A percentile compares a stretch with the other conserved stretches of the same genome.
Evolutionary conservation across 495 filamentous ascomycete genomes (phyloP).

Genomic region (Neurospora africana): DNA sequence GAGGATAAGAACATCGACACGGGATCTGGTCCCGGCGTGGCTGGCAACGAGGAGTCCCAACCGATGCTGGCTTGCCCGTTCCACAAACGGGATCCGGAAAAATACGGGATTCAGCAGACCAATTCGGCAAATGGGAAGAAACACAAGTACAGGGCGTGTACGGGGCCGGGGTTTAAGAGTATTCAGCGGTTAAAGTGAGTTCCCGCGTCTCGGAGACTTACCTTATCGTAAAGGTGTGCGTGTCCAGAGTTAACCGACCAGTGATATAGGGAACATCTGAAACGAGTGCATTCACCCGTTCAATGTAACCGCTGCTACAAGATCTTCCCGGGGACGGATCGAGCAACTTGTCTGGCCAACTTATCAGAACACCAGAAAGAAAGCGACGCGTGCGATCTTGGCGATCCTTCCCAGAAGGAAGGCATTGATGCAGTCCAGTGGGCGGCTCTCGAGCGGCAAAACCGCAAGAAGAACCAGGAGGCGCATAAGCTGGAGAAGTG

Average conservation of each 20-base stretch:
- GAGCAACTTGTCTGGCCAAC: conserved; percentile 10
- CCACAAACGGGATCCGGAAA: conserved; percentile 15
- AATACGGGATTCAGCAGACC: conserved; percentile 15
- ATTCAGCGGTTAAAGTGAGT: conserved; percentile 19
- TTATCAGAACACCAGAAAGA: conserved; percentile 15
- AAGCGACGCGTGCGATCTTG: conserved; percentile 8
- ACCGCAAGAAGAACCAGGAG: conserved; percentile 18
- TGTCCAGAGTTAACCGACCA: neutral
- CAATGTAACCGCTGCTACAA: conserved; percentile 18
- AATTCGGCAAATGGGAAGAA: conserved; percentile 11
- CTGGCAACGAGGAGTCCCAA: neutral
- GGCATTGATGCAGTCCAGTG: conserved; percentile 17
- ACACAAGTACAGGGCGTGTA: conserved; percentile 14
- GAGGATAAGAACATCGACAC: conserved; percentile 6
- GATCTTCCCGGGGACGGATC: conserved; percentile 14
- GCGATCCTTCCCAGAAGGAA: conserved; percentile 12
- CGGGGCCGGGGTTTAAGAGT: conserved; percentile 17
- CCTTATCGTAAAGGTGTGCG: neutral
- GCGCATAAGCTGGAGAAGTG: conserved; percentile 17
- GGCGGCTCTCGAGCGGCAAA: conserved; percentile 19
- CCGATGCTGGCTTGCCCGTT: conserved; percentile 16
- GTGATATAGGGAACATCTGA: conserved; percentile 16
- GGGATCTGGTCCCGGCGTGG: neutral
- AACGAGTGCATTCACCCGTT: conserved; percentile 16
- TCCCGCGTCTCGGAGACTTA: neutral